Evolutionary conservation across 1,284 basidiomycete species (phyloP), one percentile per base, ranked within the genome.

Genomic region (Paramarasmius palmivorus): DNA sequence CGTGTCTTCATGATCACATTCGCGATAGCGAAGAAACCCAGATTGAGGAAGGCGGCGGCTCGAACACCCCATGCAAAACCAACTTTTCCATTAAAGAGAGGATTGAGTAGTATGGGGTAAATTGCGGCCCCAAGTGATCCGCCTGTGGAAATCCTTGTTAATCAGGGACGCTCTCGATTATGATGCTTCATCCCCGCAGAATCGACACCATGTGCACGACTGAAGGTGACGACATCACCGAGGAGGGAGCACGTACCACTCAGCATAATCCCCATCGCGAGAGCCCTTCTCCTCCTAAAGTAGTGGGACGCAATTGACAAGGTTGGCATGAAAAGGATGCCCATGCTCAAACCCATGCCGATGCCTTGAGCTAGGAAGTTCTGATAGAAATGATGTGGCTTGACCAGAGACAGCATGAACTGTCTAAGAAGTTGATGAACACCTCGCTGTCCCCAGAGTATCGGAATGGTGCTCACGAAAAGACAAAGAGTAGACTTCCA

Each of bases 91-190:
- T 55, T 59, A 53, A 71, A 68, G 9, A 71, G 62, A 42, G 65
- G 66, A 57, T 74, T 72, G 4, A 75, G 61, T 63, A 74, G 67
- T 53, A 75, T 67, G 5, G 73, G 71, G 46, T 71, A 71, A 22
- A 72, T 57, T 41, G 73, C 62, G 7, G 69, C 67, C 4, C 68
- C 68, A 17, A 68, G 44, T 3, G 65, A 61, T 7, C 63, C 61
- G 23, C 67, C 67, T 61, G 49, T 3, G 25, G 3, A 38, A 12
- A 25, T 46, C 26, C 29, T 20, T 2, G 34, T 40, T 12, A 50
- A 36, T 17, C 7, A 34, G 50, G 34, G 32, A 45, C 19, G 9
- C 9, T 14, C 17, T 15, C 10, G 4, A 14, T 36, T 22, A 38
- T 15, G 22, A 34, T 35, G 15, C 17, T 35, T 36, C 22, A 38